These are phyloP conservation scores for Sugiyamaella smithiae DNA, from an alignment of 805 yeast species.

Conservation along the genomic window DNA sequence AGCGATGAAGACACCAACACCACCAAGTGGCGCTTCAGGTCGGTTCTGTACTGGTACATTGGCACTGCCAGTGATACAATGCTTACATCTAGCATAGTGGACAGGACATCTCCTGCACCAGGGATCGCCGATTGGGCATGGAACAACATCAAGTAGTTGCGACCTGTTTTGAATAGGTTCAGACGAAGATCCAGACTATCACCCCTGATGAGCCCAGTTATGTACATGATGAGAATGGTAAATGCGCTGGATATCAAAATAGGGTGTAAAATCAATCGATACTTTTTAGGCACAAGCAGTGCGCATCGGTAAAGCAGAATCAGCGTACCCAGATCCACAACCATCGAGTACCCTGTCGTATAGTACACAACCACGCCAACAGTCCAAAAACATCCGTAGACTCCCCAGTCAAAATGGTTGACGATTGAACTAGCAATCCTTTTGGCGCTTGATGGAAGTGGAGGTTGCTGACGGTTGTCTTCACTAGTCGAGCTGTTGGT, in stretches of 20 bases:
- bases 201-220: slow-evolving; percentile 53
- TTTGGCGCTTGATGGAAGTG: slow-evolving; percentile 28
- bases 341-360: slow-evolving; percentile 53
- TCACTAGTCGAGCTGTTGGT: background rate
- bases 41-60: slow-evolving; percentile 69
- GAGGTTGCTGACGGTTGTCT: slow-evolving; percentile 7
- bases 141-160: slow-evolving; percentile 60
- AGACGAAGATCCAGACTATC: slow-evolving; percentile 46
- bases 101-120: slow-evolving; percentile 76
- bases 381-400: slow-evolving; percentile 48
- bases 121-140: slow-evolving; percentile 50
- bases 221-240: slow-evolving; percentile 61
- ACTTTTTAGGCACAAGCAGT: slow-evolving; percentile 45
- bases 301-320: slow-evolving; percentile 55
- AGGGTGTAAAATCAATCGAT: slow-evolving; percentile 61
- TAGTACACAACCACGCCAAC: slow-evolving; percentile 62
- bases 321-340: slow-evolving; percentile 60
- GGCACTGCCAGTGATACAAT: slow-evolving; percentile 75
- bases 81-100: slow-evolving; percentile 70
- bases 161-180: slow-evolving; percentile 62
- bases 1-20: slow-evolving; percentile 59
- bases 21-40: slow-evolving; percentile 56
- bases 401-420: slow-evolving; percentile 53
- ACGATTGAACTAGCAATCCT: slow-evolving; percentile 39
- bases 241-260: slow-evolving; percentile 62